A percentile compares a stretch with the other conserved stretches of the same genome.
Conservation (phyloP, 2,329 filamentous ascomycete genomes). For the Kalmusia sp. region DNA sequence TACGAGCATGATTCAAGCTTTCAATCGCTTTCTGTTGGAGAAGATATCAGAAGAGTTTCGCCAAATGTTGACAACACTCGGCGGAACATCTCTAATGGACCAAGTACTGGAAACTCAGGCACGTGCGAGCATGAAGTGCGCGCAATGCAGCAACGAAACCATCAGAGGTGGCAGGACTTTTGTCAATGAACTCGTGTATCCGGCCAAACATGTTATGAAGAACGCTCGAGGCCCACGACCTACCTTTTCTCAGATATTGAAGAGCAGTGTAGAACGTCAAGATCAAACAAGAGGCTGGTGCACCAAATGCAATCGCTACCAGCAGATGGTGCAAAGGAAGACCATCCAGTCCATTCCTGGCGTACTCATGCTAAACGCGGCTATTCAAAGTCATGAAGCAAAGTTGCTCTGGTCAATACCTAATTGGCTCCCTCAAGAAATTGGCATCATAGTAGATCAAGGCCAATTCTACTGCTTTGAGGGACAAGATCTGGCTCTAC, state of each 20-base stretch:
- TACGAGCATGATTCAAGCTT: slow-evolving; percentile 81
- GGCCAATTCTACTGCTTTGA: slow-evolving; percentile 97
- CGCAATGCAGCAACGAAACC: slow-evolving; percentile 86
- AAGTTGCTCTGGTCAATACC: slow-evolving; percentile 86
- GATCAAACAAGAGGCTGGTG: slow-evolving; percentile 93
- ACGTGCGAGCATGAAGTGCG: slow-evolving; percentile 78
- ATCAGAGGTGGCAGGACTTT: slow-evolving; percentile 79
- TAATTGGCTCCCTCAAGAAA: slow-evolving; percentile 91
- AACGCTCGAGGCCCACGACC: slow-evolving; percentile 62
- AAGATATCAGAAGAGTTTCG: slow-evolving; percentile 80
- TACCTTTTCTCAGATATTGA: slow-evolving; percentile 88
- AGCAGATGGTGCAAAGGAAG: slow-evolving; percentile 84
- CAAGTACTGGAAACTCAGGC: slow-evolving; percentile 76
- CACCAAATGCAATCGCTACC: slow-evolving; percentile 86
- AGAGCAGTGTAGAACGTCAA: slow-evolving; percentile 88
- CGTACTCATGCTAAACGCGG: slow-evolving; percentile 86
- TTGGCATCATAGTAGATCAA: slow-evolving; percentile 87
- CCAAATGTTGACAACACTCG: slow-evolving; percentile 67
- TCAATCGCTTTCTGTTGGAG: slow-evolving; percentile 85
- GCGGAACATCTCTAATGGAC: slow-evolving; percentile 67
- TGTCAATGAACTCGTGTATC: slow-evolving; percentile 87
- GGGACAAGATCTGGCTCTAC: slow-evolving; percentile 83
- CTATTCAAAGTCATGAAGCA: slow-evolving; percentile 75
- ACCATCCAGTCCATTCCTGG: slow-evolving; percentile 81
- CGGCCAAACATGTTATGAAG: slow-evolving; percentile 63